These are phyloP conservation scores for Phytophthora macrochlamydospora DNA, from an alignment of 352 stramenopile species.

Conservation along the genomic window DNA sequence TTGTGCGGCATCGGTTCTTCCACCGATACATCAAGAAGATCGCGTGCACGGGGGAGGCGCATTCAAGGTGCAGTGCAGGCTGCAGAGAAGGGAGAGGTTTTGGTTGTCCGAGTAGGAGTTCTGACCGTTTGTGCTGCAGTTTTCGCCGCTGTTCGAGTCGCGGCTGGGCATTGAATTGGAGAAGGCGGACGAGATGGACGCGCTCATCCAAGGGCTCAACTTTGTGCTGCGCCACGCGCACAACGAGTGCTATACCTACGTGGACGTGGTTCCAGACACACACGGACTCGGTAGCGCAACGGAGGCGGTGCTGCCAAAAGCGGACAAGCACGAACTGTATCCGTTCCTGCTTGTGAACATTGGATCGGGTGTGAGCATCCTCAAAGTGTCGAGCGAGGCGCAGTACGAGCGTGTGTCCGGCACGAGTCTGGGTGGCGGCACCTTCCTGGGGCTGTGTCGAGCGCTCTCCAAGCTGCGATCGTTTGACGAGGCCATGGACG, in stretches of 20 bases:
- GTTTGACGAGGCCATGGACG: conserved; percentile 83
- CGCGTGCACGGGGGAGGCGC: conserved; percentile 94
- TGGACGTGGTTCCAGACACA: conserved; percentile 69
- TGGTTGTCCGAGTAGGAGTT: neutral
- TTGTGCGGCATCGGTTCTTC: conserved; percentile 79
- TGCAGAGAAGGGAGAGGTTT: too few species aligned
- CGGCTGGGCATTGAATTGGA: conserved; percentile 92
- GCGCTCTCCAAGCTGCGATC: conserved; percentile 89
- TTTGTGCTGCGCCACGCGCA: conserved; percentile 94
- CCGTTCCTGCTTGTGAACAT: conserved; percentile 98
- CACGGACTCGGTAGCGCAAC: conserved; percentile 60
- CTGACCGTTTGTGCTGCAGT: conserved; percentile 37
- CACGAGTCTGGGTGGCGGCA: conserved; percentile 97
- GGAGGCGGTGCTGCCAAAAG: conserved; percentile 68
- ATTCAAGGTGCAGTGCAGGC: conserved; percentile 85
- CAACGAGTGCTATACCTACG: conserved; percentile 97
- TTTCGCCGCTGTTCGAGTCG: conserved; percentile 84
- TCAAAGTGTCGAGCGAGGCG: conserved; percentile 90
- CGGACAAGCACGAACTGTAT: conserved; percentile 72
- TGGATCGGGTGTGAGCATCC: conserved; percentile 97
- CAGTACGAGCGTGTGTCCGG: conserved; percentile 96
- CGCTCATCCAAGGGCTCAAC: conserved; percentile 96
- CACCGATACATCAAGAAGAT: conserved; percentile 92
- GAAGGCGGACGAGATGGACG: conserved; percentile 97
- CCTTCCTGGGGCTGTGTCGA: conserved; percentile 96